These are phyloP conservation scores for Plasmopara viticola DNA, from an alignment of 352 stramenopile species.

Conservation along the genomic window DNA sequence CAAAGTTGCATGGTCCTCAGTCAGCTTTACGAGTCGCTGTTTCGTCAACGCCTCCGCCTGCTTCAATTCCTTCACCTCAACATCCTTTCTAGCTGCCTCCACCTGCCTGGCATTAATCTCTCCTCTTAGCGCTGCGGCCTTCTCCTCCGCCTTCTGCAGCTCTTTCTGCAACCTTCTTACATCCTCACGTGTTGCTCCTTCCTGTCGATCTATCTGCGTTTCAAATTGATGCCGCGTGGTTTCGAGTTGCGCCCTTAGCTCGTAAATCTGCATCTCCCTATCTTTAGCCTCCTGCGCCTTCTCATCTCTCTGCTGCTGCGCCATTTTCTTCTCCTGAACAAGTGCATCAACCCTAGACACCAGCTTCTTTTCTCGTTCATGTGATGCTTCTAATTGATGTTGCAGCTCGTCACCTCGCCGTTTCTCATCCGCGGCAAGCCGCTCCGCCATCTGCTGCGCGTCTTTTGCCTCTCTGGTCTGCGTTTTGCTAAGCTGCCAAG, in stretches of 20 bases:
- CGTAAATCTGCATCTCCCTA: constrained; percentile 13
- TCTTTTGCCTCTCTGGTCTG: constrained; percentile 22
- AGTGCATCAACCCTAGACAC: constrained; percentile 14
- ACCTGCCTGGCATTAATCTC: constrained; percentile 52
- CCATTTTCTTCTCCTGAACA: constrained; percentile 33
- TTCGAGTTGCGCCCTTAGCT: constrained; percentile 25
- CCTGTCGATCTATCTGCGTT: constrained; percentile 21
- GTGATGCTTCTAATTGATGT: constrained; percentile 12
- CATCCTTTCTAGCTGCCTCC: constrained; percentile 31
- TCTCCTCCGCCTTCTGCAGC: constrained; percentile 34
- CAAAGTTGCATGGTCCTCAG: constrained; percentile 46
- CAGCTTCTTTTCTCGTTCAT: constrained; percentile 12
- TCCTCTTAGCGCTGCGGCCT: constrained; percentile 35
- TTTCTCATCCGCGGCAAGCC: constrained; percentile 3
- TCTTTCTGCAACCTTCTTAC: constrained; percentile 24
- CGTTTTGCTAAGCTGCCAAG: constrained; percentile 52
- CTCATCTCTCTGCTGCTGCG: constrained; percentile 23
- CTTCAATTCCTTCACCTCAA: constrained; percentile 36
- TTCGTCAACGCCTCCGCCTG: constrained; percentile 26
- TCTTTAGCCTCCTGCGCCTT: constrained; percentile 8
- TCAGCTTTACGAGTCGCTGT: constrained; percentile 57
- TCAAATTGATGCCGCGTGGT: constrained; percentile 21
- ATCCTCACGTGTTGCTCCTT: constrained; percentile 26
- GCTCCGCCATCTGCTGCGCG: constrained; percentile 18
- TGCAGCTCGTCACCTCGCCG: constrained; percentile 19